Evolutionary conservation across 805 yeast genomes (phyloP), one percentile per base, ranked within the genome.

Genomic region (Pichia cephalocereana): DNA sequence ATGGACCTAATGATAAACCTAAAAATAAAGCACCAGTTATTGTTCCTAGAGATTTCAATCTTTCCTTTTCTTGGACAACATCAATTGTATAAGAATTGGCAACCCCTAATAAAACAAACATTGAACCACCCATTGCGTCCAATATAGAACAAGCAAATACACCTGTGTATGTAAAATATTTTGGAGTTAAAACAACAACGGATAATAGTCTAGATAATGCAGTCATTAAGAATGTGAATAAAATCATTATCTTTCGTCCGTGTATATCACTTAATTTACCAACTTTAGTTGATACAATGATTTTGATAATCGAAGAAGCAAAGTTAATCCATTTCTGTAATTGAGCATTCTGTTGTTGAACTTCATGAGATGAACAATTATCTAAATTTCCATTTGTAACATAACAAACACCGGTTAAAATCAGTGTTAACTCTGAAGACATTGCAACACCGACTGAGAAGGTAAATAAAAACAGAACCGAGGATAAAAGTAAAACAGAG

Each of bases 51-150:
- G 74, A 69, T 46, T 75, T 71, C 26, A 79, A 74, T 52, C 95
- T 67, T 47, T 76, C 70, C 34, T 69, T 71, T 1, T 86, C 75
- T 19, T 80, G 82, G 8, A 80, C 81, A 38, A 86, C 79, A 65
- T 88, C 96, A 5, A 87, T 70, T 17, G 85, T 72, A 59, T 86
- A 88, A 51, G 90, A 77, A 58, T 82, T 82, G 12, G 79, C 67
- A 31, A 83, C 65, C 10, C 83, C 77, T 45, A 83, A 57, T 34
- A 82, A 56, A 7, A 81, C 71, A 50, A 78, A 63, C 9, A 74
- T 44, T 0, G 88, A 83, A 26, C 96, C 96, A n/a, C 82, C 76
- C 4, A 74, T 46, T 27, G 79, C 71, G 31, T 71, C 72, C 2
- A 82, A 36, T 1, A 74, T 49, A 14, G 72, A 72, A 3, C 76